Evolutionary conservation across 805 yeast species (phyloP).

Genomic region (Starmerella geochares): DNA sequence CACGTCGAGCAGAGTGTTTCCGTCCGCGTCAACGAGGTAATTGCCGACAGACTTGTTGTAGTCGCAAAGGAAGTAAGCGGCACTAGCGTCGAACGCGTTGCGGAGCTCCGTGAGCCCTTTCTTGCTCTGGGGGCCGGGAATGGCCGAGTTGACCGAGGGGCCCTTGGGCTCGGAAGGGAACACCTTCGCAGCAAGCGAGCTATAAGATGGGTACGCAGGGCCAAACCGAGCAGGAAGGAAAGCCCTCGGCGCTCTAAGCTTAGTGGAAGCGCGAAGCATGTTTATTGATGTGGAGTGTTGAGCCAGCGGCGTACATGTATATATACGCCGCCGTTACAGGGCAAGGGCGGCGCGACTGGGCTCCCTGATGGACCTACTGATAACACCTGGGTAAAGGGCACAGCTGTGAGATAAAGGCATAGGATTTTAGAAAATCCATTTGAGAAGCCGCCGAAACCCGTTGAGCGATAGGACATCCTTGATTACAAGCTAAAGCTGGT

Average conservation of each 20-base stretch:
- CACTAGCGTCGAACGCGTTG: slow-evolving; percentile 58
- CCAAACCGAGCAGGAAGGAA: neutral
- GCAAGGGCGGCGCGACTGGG: neutral
- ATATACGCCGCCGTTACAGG: neutral
- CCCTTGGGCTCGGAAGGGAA: slow-evolving; percentile 73
- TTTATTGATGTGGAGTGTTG: neutral
- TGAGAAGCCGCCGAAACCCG: neutral
- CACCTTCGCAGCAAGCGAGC: slow-evolving; percentile 27
- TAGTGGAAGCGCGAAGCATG: slow-evolving; percentile 1
- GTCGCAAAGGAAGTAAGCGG: slow-evolving; percentile 67
- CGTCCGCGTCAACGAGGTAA: slow-evolving; percentile 72
- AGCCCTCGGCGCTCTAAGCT: neutral
- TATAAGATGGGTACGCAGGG: neutral
- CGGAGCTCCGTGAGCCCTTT: slow-evolving; percentile 44
- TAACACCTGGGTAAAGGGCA: slow-evolving; percentile 2
- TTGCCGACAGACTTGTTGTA: slow-evolving; percentile 67
- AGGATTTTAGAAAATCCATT: neutral
- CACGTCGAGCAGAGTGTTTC: slow-evolving; percentile 61
- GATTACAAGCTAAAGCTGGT: no score
- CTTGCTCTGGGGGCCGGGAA: slow-evolving; percentile 70
- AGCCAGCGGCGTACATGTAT: neutral
- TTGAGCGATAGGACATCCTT: no score
- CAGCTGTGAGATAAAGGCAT: neutral
- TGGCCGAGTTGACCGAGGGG: slow-evolving; percentile 52
- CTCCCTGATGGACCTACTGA: neutral